Evolutionary conservation across 1,139 yeast genomes (phyloP).

Genomic region (Wickerhamiella infanticola): DNA sequence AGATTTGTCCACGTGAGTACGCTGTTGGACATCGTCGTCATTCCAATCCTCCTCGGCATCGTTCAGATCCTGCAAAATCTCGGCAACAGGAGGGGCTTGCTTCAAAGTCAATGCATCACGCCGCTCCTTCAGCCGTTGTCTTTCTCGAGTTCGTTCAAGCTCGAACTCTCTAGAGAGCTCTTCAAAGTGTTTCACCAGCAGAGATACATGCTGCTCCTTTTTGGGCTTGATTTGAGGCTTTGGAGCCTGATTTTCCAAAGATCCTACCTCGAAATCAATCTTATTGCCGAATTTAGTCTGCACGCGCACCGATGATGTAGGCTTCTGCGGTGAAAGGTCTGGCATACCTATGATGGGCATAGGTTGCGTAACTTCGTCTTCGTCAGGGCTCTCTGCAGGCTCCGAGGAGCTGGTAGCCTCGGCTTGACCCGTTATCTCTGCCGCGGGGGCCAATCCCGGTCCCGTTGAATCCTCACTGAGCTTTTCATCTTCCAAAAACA

Average conservation of each 20-base stretch:
- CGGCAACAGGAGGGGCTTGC: slow-evolving; percentile 76
- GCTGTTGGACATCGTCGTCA: slow-evolving; percentile 18
- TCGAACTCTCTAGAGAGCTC: slow-evolving; percentile 76
- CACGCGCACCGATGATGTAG: slow-evolving; percentile 5
- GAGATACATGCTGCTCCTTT: slow-evolving; percentile 19
- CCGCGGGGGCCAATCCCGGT: slow-evolving; percentile 1
- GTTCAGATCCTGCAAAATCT: slow-evolving; percentile 73
- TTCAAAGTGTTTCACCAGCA: slow-evolving; percentile 46
- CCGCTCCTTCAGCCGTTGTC: slow-evolving; percentile 46
- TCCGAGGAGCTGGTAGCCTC: not conserved
- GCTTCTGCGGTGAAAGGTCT: not conserved
- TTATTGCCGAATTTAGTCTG: slow-evolving; percentile 12
- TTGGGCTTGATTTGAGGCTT: slow-evolving; percentile 1
- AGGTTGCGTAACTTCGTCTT: not conserved
- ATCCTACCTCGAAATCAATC: slow-evolving; percentile 8
- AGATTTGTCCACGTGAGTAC: not conserved
- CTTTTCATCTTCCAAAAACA: slow-evolving; percentile 28
- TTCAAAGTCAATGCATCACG: slow-evolving; percentile 64
- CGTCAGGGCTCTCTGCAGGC: not conserved
- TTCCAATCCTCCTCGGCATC: slow-evolving; percentile 57
- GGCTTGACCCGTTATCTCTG: not conserved
- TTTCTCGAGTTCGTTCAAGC: slow-evolving; percentile 68
- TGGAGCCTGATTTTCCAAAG: not conserved
- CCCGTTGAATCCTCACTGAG: slow-evolving; percentile 1
- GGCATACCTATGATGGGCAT: not conserved